Evolutionary conservation across 768 basidiomycete genomes (phyloP).

Genomic region (Lentinula detonsa): DNA sequence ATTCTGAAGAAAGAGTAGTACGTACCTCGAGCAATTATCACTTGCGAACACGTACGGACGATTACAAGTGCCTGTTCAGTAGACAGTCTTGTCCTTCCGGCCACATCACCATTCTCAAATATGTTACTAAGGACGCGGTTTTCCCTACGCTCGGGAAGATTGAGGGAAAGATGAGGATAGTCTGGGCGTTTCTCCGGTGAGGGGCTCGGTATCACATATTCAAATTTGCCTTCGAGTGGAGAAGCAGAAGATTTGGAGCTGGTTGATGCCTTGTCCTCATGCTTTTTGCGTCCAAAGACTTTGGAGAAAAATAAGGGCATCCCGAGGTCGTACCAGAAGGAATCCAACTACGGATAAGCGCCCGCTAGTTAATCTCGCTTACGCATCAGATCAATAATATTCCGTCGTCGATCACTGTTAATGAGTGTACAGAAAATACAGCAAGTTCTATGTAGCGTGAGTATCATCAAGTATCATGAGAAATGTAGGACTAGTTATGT

Average conservation of each 20-base stretch:
- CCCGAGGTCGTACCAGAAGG: constrained; percentile 20
- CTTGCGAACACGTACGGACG: constrained; percentile 62
- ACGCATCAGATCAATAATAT: not conserved
- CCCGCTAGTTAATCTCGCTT: not conserved
- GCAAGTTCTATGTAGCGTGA: not conserved
- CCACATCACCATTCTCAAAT: constrained; percentile 53
- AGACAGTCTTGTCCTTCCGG: constrained; percentile 52
- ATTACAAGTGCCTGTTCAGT: constrained; percentile 60
- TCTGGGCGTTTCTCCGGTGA: constrained; percentile 30
- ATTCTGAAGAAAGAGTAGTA: constrained; percentile 9
- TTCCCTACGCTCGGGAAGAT: constrained; percentile 48
- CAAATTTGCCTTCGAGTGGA: constrained; percentile 70
- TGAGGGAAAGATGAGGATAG: constrained; percentile 57
- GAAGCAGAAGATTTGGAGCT: constrained; percentile 32
- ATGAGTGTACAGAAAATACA: not conserved
- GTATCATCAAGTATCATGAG: not conserved
- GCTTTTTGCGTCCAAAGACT: constrained; percentile 70
- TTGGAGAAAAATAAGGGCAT: constrained; percentile 73
- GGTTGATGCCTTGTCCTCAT: constrained; percentile 43
- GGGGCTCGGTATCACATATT: constrained; percentile 53
- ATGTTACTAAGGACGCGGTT: constrained; percentile 47
- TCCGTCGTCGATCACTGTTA: too few species aligned
- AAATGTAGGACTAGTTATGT: not conserved
- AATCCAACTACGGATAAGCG: not conserved
- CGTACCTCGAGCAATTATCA: constrained; percentile 60